A percentile compares a stretch with the other conserved stretches of the same genome.
Conservation (phyloP, 495 filamentous ascomycete genomes). For the Talaromyces proteolyticus region DNA sequence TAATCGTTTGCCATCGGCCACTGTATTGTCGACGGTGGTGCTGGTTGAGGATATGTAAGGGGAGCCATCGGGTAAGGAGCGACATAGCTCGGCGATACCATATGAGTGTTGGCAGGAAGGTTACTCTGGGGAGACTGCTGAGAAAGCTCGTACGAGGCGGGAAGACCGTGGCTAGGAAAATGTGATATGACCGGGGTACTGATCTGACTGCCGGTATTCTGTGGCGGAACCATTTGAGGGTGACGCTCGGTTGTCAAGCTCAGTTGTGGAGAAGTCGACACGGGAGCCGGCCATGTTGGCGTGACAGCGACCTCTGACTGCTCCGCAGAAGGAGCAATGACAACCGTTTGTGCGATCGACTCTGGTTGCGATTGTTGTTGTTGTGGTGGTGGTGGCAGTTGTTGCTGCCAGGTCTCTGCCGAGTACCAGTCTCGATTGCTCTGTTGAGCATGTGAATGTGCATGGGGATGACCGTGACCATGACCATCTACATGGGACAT, state of each 20-base stretch:
- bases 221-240: too few relatives aligned
- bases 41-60: conserved; percentile 19
- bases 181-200: conserved; percentile 3
- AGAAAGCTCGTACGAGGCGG: conserved; percentile 18
- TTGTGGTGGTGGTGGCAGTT: background rate
- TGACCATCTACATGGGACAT: too few relatives aligned
- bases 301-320: background rate
- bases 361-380: background rate
- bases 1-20: conserved; percentile 5
- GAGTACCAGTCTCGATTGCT: conserved; percentile 4
- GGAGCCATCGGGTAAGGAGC: conserved; percentile 20
- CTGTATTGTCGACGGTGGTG: conserved; percentile 1
- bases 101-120: conserved; percentile 17
- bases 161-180: background rate
- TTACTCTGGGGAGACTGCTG: conserved; percentile 20
- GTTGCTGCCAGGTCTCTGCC: conserved; percentile 3
- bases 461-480: too few relatives aligned
- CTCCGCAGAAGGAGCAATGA: too few relatives aligned
- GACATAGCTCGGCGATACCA: conserved; percentile 17
- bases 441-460: background rate
- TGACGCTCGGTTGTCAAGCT: background rate
- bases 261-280: background rate
- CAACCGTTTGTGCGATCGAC: background rate
- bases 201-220: background rate
- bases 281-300: background rate